phyloP scores from a whole-genome alignment of 2,329 filamentous ascomycete species.

The Dothideomycetes sp. region DNA sequence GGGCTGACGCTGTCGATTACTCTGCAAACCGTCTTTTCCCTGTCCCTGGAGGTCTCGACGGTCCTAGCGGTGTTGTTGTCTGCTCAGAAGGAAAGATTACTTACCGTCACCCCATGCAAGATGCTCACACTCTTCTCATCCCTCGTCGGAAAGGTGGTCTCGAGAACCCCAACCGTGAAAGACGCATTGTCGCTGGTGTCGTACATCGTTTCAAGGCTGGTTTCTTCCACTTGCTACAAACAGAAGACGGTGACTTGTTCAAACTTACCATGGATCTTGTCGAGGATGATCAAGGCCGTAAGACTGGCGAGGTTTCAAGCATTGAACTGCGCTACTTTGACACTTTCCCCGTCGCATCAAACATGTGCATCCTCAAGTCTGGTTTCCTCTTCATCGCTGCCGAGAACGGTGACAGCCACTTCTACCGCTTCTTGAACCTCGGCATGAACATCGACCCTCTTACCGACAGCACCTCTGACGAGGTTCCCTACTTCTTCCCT shows the following conservation, averaged over 20 bases:
- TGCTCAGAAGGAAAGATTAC: slow-evolving; percentile 92
- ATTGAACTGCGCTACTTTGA: slow-evolving; percentile 98
- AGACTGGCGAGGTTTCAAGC: slow-evolving; percentile 70
- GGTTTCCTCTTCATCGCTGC: slow-evolving; percentile 90
- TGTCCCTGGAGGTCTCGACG: slow-evolving; percentile 86
- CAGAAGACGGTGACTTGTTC: slow-evolving; percentile 96
- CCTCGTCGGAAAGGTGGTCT: slow-evolving; percentile 78
- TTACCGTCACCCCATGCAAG: slow-evolving; percentile 93
- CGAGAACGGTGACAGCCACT: slow-evolving; percentile 85
- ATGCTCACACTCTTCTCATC: slow-evolving; percentile 79
- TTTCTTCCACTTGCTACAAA: slow-evolving; percentile 95
- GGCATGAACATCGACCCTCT: slow-evolving; percentile 87
- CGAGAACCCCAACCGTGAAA: slow-evolving; percentile 85
- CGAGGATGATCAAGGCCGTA: slow-evolving; percentile 66
- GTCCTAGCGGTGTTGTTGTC: slow-evolving; percentile 88
- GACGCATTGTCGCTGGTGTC: slow-evolving; percentile 79
- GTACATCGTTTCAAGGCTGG: slow-evolving; percentile 92
- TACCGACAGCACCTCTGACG: slow-evolving; percentile 71
- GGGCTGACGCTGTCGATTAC: slow-evolving; percentile 88
- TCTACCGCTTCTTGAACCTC: slow-evolving; percentile 96
- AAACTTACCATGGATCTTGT: slow-evolving; percentile 90
- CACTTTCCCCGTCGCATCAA: slow-evolving; percentile 80
- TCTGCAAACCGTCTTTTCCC: slow-evolving; percentile 87
- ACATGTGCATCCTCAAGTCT: slow-evolving; percentile 85
- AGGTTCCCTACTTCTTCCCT: slow-evolving; percentile 75